Percentiles rank a stretch among this genome's conserved stretches.
phyloP scores from a whole-genome alignment of 306 rosid genomes.

The Herpetospermum pedunculosum region DNA sequence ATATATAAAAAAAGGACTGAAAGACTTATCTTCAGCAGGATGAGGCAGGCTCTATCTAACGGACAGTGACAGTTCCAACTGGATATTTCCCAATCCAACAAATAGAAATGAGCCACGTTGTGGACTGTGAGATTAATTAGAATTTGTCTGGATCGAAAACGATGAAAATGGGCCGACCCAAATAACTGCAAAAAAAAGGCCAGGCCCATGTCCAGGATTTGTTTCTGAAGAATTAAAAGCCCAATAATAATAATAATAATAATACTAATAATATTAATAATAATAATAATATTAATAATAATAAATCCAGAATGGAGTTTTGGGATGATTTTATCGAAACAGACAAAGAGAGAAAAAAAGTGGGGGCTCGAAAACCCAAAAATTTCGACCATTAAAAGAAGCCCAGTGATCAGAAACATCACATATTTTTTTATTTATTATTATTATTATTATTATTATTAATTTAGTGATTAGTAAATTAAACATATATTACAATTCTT shows the following conservation, averaged over 20 bases:
- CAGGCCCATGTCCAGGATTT: background rate
- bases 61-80: constrained; percentile 1
- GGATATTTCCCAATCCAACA: background rate
- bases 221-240: background rate
- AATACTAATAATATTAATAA: too few relatives aligned
- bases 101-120: background rate
- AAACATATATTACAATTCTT: too few relatives aligned
- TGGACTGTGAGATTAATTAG: background rate
- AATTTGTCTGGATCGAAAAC: background rate
- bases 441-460: too few relatives aligned
- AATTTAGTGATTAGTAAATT: too few relatives aligned
- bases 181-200: background rate
- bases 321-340: background rate
- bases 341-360: background rate
- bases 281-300: too few relatives aligned
- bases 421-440: too few relatives aligned
- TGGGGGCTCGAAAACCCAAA: background rate
- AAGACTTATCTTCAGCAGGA: background rate
- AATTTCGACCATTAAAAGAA: background rate
- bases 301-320: background rate
- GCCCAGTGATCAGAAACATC: too few relatives aligned
- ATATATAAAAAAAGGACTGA: background rate
- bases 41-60: background rate
- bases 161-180: background rate
- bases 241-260: too few relatives aligned